Conservation (phyloP, 768 basidiomycete genomes). For the Hygrophorus pudorinus region DNA sequence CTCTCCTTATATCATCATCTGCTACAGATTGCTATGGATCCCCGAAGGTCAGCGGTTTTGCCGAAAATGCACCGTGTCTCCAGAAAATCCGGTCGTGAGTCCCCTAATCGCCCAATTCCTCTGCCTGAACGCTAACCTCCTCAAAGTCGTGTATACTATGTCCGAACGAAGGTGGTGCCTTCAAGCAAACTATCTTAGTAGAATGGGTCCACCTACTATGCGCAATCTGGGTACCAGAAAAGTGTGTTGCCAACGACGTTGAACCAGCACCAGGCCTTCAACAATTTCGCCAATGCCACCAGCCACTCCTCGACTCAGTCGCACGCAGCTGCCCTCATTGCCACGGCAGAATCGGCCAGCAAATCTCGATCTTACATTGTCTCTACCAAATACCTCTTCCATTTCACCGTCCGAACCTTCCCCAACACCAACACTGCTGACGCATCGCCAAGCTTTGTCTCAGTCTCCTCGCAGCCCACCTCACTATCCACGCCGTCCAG, state of each 20-base stretch:
- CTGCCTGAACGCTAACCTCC: background rate
- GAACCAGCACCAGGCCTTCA: constrained; percentile 51
- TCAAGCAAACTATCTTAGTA: constrained; percentile 89
- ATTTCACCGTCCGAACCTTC: constrained; percentile 37
- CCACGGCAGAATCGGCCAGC: constrained; percentile 51
- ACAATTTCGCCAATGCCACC: background rate
- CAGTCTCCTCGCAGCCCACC: constrained; percentile 22
- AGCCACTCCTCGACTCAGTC: constrained; percentile 6
- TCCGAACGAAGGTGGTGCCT: constrained; percentile 94
- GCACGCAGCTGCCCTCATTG: constrained; percentile 12
- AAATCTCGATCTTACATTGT: constrained; percentile 52
- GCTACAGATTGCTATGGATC: constrained; percentile 92
- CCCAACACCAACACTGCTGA: constrained; percentile 52
- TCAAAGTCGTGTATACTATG: constrained; percentile 85
- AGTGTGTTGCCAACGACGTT: constrained; percentile 83
- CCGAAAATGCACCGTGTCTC: constrained; percentile 95
- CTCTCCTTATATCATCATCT: background rate
- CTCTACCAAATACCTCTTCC: constrained; percentile 20
- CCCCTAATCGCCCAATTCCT: background rate
- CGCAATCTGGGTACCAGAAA: constrained; percentile 96
- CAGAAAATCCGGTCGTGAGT: constrained; percentile 89
- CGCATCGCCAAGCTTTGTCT: constrained; percentile 53
- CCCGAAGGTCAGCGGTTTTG: constrained; percentile 99
- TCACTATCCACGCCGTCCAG: constrained; percentile 28
- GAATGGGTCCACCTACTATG: constrained; percentile 97